Evolutionary conservation across 305 asterid genomes (phyloP), one percentile per base, ranked within the genome.

Genomic region (Lippia alba): DNA sequence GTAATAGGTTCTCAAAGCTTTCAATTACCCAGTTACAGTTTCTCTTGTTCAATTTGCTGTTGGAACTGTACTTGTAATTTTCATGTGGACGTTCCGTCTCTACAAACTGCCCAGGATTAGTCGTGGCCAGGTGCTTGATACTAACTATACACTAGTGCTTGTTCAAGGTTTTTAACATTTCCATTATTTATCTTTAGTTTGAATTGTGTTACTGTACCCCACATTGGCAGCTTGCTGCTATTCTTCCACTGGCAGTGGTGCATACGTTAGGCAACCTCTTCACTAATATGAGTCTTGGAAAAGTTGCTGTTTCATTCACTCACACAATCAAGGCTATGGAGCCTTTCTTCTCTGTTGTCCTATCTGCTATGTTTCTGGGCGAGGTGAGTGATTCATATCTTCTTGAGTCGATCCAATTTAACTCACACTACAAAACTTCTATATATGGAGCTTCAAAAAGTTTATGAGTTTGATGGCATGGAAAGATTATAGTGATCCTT

Each of bases 281-380:
- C 84, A 94, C 97, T 73, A 94, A 94, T 62, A 87, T 94, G 96
- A 94, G 99, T 83, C 96, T 94, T 34, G 99, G 99, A 74, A 91
- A 91, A 86, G 97, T 94, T 82, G 87, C 98, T 39, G 97, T 94
- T 72, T 94, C 99, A 6, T 94, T 94, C 85, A 94, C 99, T 61
- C 97, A 94, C 82, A 94, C 99, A 6, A 90, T 94, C 72, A 91
- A 94, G 81, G 97, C 98, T 63, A 90, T 88, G 99, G 98, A 94
- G 84, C 99, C 99, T 32, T 94, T 94, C 87, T 94, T 94, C 86
- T 94, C 98, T 4, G 99, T 94, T 68, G 79, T 92, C 45, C 92
- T 94, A 61, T 94, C 99, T 67, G 96, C 98, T 48, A 86, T 94
- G 96, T 94, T 94, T 71, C 85, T 94, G 18, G 96, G 97, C 63